phyloP scores from a whole-genome alignment of 2,329 filamentous ascomycete species.

The Neobulgaria alba region DNA sequence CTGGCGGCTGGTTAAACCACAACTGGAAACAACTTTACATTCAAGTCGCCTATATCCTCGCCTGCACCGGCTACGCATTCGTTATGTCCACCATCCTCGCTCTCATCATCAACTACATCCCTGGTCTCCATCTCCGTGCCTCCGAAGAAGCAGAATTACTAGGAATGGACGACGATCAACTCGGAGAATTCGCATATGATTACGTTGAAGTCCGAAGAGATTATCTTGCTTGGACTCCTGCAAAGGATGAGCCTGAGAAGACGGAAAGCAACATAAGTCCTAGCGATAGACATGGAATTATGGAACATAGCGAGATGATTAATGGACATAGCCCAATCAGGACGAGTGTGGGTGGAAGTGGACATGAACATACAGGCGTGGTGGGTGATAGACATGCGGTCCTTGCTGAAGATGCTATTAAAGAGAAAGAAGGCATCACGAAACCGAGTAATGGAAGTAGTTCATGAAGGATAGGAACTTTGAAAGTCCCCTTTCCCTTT shows the following conservation, averaged over 20 bases:
- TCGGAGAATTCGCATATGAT: slow-evolving; percentile 84
- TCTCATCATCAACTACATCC: slow-evolving; percentile 65
- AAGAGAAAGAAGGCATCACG: slow-evolving; percentile 16
- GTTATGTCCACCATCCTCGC: slow-evolving; percentile 66
- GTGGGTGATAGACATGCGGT: slow-evolving; percentile 44
- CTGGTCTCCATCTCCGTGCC: slow-evolving; percentile 70
- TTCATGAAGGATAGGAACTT: too few relatives aligned
- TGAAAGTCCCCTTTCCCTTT: not conserved
- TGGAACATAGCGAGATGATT: slow-evolving; percentile 59
- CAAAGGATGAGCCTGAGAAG: slow-evolving; percentile 50
- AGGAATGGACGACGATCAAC: slow-evolving; percentile 84
- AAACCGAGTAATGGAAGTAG: not conserved
- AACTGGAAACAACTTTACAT: slow-evolving; percentile 69
- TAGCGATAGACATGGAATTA: slow-evolving; percentile 65
- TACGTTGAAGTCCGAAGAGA: slow-evolving; percentile 84
- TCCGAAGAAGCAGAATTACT: slow-evolving; percentile 76
- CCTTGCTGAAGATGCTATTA: slow-evolving; percentile 35
- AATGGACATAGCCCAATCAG: slow-evolving; percentile 42
- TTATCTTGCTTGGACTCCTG: slow-evolving; percentile 80
- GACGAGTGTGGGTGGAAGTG: slow-evolving; percentile 24
- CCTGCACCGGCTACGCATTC: slow-evolving; percentile 60
- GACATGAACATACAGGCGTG: slow-evolving; percentile 35
- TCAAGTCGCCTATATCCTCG: slow-evolving; percentile 68
- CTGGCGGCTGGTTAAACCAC: slow-evolving; percentile 67
- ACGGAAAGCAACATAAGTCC: slow-evolving; percentile 46